These are phyloP conservation scores for Polysphondylium violaceum DNA, from an alignment of 78 protist species.

Conservation along the genomic window DNA sequence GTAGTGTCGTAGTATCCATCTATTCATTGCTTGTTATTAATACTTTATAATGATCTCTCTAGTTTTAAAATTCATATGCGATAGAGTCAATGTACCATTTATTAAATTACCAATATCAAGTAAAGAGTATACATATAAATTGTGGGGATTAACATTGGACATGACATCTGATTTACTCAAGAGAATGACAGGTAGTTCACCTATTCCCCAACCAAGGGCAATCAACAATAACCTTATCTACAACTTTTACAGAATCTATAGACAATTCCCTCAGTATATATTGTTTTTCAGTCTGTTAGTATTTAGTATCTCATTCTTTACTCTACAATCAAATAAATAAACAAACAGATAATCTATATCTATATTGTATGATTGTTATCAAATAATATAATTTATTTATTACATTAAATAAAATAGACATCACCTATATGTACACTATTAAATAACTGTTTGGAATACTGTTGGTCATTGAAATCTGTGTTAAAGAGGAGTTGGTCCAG, in stretches of 20 bases:
- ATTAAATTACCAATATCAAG: slow-evolving; percentile 16
- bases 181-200: background rate
- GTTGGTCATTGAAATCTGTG: slow-evolving; percentile 4
- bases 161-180: slow-evolving; percentile 35
- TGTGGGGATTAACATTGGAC: slow-evolving; percentile 60
- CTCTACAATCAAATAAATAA: too few relatives aligned
- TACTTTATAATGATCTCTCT: background rate
- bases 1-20: background rate
- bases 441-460: background rate
- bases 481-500: slow-evolving; percentile 10
- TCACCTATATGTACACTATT: slow-evolving; percentile 72
- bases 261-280: too few relatives aligned
- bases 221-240: background rate
- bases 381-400: background rate
- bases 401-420: background rate
- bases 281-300: too few relatives aligned
- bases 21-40: background rate
- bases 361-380: too few relatives aligned
- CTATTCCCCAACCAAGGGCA: background rate
- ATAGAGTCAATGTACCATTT: slow-evolving; percentile 17
- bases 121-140: background rate
- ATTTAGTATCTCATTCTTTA: too few relatives aligned
- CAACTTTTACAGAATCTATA: background rate
- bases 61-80: slow-evolving; percentile 7
- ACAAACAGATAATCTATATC: too few relatives aligned